Evolutionary conservation across 345 rosid species (phyloP), one percentile per base, ranked within the genome.

Genomic region (Eucalyptus paniculata): DNA sequence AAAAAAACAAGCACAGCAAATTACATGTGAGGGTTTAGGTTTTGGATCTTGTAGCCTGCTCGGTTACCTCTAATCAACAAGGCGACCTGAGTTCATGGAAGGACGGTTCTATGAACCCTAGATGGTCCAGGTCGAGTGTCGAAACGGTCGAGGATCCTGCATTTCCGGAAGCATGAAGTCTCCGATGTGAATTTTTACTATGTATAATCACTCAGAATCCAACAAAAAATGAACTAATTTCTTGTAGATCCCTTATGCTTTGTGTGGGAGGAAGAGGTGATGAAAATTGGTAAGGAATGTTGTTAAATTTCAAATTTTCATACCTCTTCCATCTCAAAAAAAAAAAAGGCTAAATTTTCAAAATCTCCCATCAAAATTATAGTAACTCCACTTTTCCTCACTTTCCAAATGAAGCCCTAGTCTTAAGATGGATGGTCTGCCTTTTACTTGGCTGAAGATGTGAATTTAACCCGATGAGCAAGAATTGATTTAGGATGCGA

Each of bases 221-320:
- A 13, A 77, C 45, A 1, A 21, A 37, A 69, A 11, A 0, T 3
- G 16, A 37, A 37, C 0, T 6, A 0, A 77, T 77, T 77, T 44
- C 28, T 77, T 7, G 9, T 37, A 77, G 8, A 40, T 11, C 16
- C 9, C 3, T 11, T 37, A 19, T 21, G 83, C 3, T 72, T 6
- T 77, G 5, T 40, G 8, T 37, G 15, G 83, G 47, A 77, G 47
- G 1, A 18, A 19, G 15, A 37, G 5, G 83, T 37, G 83, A 77
- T 19, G 28, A 21, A 77, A 77, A 21, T 37, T 77, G 77, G 6
- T 32, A 2, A 6, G 28, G 28, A 11, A 65, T 28, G 8, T 62
- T 13, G 32, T 30, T 13, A n/a, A n/a, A 15, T 7, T n/a, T 65
- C 11, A 32, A n/a, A 4, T n/a, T n/a, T 65, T n/a, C 21, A 3